Evolutionary conservation across 805 yeast genomes (phyloP).

Genomic region (Ogataea philodendri): DNA sequence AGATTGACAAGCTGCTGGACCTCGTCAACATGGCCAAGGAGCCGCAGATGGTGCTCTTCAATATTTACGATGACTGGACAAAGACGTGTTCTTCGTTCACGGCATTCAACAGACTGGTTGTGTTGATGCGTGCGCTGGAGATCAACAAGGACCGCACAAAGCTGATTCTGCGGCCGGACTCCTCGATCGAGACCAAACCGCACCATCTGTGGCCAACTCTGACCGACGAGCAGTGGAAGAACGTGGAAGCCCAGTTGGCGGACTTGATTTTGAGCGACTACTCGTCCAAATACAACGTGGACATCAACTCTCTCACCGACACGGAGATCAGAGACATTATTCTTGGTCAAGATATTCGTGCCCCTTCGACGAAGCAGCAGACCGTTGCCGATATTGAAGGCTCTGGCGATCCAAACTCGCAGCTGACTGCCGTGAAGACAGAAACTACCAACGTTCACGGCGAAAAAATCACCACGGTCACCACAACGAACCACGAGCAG

Average conservation of each 20-base stretch:
- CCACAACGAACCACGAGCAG: constrained; percentile 86
- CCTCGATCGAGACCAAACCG: constrained; percentile 61
- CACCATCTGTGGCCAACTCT: constrained; percentile 95
- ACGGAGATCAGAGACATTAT: constrained; percentile 92
- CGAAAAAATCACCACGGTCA: constrained; percentile 91
- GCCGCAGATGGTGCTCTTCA: constrained; percentile 88
- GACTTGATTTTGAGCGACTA: constrained; percentile 85
- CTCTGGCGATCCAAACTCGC: constrained; percentile 40
- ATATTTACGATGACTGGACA: constrained; percentile 94
- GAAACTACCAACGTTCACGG: constrained; percentile 91
- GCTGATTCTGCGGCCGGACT: constrained; percentile 71
- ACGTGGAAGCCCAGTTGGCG: constrained; percentile 81
- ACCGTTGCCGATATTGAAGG: constrained; percentile 74
- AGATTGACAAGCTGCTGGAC: constrained; percentile 75
- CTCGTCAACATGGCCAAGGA: constrained; percentile 83
- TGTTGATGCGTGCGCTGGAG: constrained; percentile 79
- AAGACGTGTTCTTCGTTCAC: constrained; percentile 80
- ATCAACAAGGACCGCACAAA: constrained; percentile 76
- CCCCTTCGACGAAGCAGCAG: constrained; percentile 86
- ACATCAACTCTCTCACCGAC: constrained; percentile 84
- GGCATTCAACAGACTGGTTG: constrained; percentile 84
- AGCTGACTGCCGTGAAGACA: constrained; percentile 74
- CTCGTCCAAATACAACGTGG: constrained; percentile 80
- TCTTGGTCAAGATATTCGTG: constrained; percentile 88
- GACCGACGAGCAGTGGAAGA: constrained; percentile 86